phyloP scores from a whole-genome alignment of 768 basidiomycete species.

The Cubamyces lactineus region DNA sequence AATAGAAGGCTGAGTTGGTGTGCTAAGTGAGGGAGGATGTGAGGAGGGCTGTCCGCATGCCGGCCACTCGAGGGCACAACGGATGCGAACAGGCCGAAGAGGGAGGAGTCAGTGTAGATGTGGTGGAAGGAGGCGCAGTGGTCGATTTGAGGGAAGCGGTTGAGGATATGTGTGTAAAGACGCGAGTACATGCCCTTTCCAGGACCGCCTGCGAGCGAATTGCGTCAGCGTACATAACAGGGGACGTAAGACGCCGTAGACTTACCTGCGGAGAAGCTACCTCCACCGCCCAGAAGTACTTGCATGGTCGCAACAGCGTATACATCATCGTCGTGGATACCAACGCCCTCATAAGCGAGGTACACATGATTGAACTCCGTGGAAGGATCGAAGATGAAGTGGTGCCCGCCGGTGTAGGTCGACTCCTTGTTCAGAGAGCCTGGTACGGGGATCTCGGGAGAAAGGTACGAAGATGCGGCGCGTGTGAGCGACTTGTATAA shows the following conservation, averaged over 20 bases:
- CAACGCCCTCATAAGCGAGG: constrained; percentile 88
- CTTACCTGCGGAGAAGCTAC: constrained; percentile 90
- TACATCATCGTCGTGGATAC: constrained; percentile 89
- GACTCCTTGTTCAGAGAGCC: constrained; percentile 37
- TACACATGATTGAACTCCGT: constrained; percentile 92
- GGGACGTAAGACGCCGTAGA: not conserved
- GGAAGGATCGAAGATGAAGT: constrained; percentile 59
- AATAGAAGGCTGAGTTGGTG: constrained; percentile 86
- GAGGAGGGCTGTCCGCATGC: constrained; percentile 63
- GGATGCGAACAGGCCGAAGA: constrained; percentile 90
- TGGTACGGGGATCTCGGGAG: no score
- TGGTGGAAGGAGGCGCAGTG: constrained; percentile 98
- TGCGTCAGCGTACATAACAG: constrained; percentile 4
- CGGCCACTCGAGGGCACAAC: constrained; percentile 70
- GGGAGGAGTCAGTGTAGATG: constrained; percentile 91
- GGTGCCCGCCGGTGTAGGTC: constrained; percentile 85
- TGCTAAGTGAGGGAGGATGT: constrained; percentile 82
- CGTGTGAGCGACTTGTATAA: constrained; percentile 71
- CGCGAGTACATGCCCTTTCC: constrained; percentile 99
- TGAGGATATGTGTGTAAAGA: constrained; percentile 93
- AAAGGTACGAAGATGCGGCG: constrained; percentile 66
- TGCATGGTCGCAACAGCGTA: constrained; percentile 94
- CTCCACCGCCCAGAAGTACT: constrained; percentile 92
- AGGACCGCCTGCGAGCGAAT: constrained; percentile 68
- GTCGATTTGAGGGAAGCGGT: constrained; percentile 91